Conservation (phyloP, 2,329 filamentous ascomycete genomes). For the Colletotrichum sp. region DNA sequence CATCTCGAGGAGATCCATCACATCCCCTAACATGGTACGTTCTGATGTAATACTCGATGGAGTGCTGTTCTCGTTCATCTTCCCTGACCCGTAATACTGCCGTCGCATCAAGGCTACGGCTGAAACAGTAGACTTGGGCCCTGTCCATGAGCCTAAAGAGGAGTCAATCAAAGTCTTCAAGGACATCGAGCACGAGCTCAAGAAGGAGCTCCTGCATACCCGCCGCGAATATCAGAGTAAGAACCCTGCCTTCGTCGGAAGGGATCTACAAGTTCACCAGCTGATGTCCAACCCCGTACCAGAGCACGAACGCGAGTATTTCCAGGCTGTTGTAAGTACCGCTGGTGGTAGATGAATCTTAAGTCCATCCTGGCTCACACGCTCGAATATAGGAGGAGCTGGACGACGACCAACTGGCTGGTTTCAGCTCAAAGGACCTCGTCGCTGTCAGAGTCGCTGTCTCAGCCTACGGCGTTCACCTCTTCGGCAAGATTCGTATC, state of each 20-base stretch:
- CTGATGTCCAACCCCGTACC: neutral
- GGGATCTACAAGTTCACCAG: neutral
- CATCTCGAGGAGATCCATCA: neutral
- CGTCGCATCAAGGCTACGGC: conserved; percentile 46
- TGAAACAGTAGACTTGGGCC: conserved; percentile 57
- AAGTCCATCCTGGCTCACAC: conserved; percentile 18
- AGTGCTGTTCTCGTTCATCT: neutral
- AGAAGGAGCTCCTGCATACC: conserved; percentile 53
- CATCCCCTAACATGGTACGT: neutral
- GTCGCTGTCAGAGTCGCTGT: conserved; percentile 47
- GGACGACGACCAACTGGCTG: conserved; percentile 40
- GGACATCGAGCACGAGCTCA: conserved; percentile 55
- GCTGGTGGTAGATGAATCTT: no score
- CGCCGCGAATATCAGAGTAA: conserved; percentile 51
- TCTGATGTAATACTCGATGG: neutral
- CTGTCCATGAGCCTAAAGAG: conserved; percentile 52
- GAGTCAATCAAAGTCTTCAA: conserved; percentile 56
- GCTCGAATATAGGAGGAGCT: conserved; percentile 29
- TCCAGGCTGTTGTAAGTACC: conserved; percentile 48
- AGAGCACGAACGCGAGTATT: conserved; percentile 62
- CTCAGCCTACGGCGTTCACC: conserved; percentile 52
- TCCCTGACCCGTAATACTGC: neutral
- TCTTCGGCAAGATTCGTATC: conserved; percentile 55
- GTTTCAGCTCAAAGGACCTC: conserved; percentile 44
- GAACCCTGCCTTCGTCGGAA: neutral